Evolutionary conservation across 2,329 filamentous ascomycete species (phyloP), one percentile per base, ranked within the genome.

Genomic region (Penicillium sp.): DNA sequence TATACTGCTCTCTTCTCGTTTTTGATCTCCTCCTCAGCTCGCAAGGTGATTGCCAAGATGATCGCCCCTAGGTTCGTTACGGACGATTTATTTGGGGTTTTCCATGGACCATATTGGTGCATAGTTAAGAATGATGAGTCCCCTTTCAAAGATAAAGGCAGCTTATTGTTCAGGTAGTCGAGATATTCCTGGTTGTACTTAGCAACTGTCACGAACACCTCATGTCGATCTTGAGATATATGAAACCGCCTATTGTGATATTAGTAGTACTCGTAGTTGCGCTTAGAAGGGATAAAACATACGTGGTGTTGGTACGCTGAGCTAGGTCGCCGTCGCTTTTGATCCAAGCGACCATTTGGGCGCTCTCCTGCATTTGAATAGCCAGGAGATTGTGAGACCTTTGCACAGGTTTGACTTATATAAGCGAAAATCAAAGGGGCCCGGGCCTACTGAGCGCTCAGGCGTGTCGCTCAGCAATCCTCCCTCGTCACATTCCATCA

Each of bases 321-420:
- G 31, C 4, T 23, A 15, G 9, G 2, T 46, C 18, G 2, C 16
- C 18, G 23, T 46, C 31, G 3, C 31, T 46, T 34, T 23, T 46
- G 15, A 46, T 46, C 31, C 44, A 46, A 3, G 44, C 44, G 1
- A 46, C 41, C 41, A 45, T 45, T 32, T 45, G 27, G 27, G 25
- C 25, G 25, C 25, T 29, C 16, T 44, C 25, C 27, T 45, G 42
- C 7, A 45, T 45, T 12, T 45, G n/a, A 10, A 45, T 32, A 0
- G 23, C 23, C 23, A 0, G 15, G 16, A 3, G 13, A 6, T 41
- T 4, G 9, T 1, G 3, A 25, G 1, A 25, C 10, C 23, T 29
- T 1, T 4, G 0, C 3, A n/a, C 15, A 5, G 40, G 39, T n/a
- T 41, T 41, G 2, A 41, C 18, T 21, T 21, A 21, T 21, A 21